phyloP scores from a whole-genome alignment of 352 stramenopile genomes.

The Phytopythium mirpurense region DNA sequence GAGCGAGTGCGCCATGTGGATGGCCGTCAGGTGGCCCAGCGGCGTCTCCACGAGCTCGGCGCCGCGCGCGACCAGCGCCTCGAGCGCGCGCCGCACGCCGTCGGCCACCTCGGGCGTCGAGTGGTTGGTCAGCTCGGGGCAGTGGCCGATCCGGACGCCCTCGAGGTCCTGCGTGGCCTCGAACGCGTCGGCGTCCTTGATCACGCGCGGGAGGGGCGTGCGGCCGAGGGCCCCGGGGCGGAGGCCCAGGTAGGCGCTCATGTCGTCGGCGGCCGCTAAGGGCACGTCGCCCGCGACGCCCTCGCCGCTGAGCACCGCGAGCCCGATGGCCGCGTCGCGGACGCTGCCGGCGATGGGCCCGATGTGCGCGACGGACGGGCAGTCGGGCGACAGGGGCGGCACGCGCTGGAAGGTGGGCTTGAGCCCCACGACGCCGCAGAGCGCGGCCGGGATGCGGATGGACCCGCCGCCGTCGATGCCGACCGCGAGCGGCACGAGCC shows the following conservation, averaged over 20 bases:
- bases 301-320: conserved; percentile 74
- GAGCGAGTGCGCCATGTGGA: conserved; percentile 74
- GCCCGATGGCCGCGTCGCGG: conserved; percentile 76
- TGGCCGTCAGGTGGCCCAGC: conserved; percentile 70
- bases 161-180: conserved; percentile 50
- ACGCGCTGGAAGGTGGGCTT: conserved; percentile 84
- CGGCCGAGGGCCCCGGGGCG: neutral
- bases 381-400: conserved; percentile 45
- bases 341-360: conserved; percentile 79
- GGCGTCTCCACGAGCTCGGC: conserved; percentile 73
- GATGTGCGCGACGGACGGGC: conserved; percentile 64
- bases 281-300: conserved; percentile 14
- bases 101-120: conserved; percentile 49
- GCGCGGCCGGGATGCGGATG: conserved; percentile 85
- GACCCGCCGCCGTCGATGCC: conserved; percentile 87
- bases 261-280: neutral
- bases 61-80: conserved; percentile 44
- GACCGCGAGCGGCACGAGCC: conserved; percentile 84
- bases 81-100: conserved; percentile 38
- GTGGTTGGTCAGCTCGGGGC: conserved; percentile 69
- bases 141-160: conserved; percentile 77
- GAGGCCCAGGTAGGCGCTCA: conserved; percentile 3
- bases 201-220: conserved; percentile 28
- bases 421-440: conserved; percentile 88
- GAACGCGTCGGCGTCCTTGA: conserved; percentile 45